Percentiles rank a stretch among this genome's conserved stretches.
These are phyloP conservation scores for Syncephalis plumigaleata DNA, from an alignment of 371 early-diverging fungal species.

Conservation along the genomic window DNA sequence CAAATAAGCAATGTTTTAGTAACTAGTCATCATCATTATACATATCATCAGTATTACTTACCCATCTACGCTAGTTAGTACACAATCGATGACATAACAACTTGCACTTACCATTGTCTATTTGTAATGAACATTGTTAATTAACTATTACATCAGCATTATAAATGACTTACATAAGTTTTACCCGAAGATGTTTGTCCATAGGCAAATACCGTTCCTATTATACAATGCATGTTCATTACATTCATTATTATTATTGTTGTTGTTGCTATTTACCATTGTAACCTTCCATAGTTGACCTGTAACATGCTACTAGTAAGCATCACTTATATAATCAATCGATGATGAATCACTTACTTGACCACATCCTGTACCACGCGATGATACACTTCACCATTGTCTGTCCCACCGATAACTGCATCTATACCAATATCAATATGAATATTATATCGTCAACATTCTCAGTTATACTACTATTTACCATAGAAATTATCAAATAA, in stretches of 20 bases:
- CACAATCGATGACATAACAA: neutral
- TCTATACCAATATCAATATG: conserved; percentile 9
- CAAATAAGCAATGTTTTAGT: conserved; percentile 2
- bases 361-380: conserved; percentile 17
- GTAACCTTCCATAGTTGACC: conserved; percentile 35
- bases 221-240: neutral
- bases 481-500: conserved; percentile 3
- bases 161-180: conserved; percentile 41
- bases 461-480: neutral
- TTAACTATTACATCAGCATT: no score
- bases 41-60: neutral
- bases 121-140: neutral
- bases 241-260: neutral
- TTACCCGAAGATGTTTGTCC: conserved; percentile 97
- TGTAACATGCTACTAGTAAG: neutral
- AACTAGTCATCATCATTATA: no score
- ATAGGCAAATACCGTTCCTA: conserved; percentile 56
- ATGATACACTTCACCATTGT: conserved; percentile 18
- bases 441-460: neutral
- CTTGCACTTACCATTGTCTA: conserved; percentile 15
- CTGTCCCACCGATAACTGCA: conserved; percentile 16
- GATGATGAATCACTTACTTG: conserved; percentile 6
- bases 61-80: neutral
- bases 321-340: neutral
- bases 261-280: conserved; percentile 17